Percentiles rank a stretch among this genome's conserved stretches.
Conservation (phyloP, 2,329 filamentous ascomycete genomes). For the Penicillium griseofulvum region DNA sequence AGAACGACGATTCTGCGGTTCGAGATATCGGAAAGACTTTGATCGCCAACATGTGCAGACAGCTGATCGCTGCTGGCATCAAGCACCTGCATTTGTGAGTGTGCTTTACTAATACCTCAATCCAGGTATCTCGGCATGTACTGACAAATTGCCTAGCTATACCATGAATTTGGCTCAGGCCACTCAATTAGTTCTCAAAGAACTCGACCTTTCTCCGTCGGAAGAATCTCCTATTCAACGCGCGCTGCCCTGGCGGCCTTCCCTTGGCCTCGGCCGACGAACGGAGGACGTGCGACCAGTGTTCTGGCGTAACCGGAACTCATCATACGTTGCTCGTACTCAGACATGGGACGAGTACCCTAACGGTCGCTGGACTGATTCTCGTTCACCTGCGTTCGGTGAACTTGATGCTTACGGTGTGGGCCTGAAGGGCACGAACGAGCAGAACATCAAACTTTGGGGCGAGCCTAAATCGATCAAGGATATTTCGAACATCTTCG, state of each 20-base stretch:
- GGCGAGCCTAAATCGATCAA: conserved; percentile 76
- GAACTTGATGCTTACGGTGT: conserved; percentile 94
- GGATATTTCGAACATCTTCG: conserved; percentile 80
- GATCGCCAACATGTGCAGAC: conserved; percentile 85
- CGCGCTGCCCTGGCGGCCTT: conserved; percentile 94
- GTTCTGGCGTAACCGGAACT: conserved; percentile 97
- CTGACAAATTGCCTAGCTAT: conserved; percentile 55
- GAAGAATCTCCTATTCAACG: conserved; percentile 76
- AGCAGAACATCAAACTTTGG: conserved; percentile 94
- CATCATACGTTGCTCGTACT: conserved; percentile 90
- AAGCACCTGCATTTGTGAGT: conserved; percentile 81
- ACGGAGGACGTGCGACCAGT: conserved; percentile 96
- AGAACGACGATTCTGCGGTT: conserved; percentile 93
- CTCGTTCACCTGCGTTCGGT: conserved; percentile 91
- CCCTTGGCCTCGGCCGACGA: conserved; percentile 80
- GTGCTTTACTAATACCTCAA: background rate
- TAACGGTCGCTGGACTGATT: conserved; percentile 98
- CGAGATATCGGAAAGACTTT: conserved; percentile 83
- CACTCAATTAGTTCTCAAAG: conserved; percentile 89
- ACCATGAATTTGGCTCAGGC: conserved; percentile 98
- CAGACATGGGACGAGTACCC: conserved; percentile 99
- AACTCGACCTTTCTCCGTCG: conserved; percentile 77
- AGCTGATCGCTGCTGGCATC: conserved; percentile 77
- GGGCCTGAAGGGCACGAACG: conserved; percentile 88
- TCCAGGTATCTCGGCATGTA: background rate